A percentile compares a stretch with the other conserved stretches of the same genome.
Conservation (phyloP, 306 rosid genomes). For the Argentina anserina region DNA sequence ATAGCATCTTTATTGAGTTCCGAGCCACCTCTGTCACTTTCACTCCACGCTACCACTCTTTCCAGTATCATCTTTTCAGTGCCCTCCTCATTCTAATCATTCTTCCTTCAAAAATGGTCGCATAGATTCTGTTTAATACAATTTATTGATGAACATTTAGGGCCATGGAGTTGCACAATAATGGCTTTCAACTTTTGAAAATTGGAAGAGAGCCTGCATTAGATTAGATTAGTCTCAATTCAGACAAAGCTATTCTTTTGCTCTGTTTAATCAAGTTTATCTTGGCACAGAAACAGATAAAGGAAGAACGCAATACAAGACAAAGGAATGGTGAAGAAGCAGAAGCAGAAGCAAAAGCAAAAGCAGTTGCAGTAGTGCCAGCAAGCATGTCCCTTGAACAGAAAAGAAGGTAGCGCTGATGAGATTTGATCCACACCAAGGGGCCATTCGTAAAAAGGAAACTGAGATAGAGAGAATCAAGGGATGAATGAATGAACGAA, state of each 20-base stretch:
- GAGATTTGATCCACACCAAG: slow-evolving; percentile 11
- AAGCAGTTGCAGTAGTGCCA: neutral
- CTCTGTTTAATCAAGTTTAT: neutral
- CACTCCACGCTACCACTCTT: slow-evolving; percentile 2
- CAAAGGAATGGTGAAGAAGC: slow-evolving; percentile 11
- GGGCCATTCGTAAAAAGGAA: slow-evolving; percentile 11
- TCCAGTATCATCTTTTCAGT: neutral
- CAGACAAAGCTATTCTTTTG: slow-evolving; percentile 7
- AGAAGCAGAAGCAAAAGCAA: slow-evolving; percentile 19
- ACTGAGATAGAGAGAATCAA: neutral
- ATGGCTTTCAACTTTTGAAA: neutral
- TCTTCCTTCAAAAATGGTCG: neutral
- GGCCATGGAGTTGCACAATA: neutral
- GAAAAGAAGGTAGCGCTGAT: neutral
- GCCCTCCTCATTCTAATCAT: neutral
- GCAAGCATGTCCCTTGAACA: neutral
- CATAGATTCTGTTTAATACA: neutral
- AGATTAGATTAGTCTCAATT: slow-evolving; percentile 1
- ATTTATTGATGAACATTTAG: neutral
- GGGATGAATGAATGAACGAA: neutral
- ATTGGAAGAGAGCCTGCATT: neutral
- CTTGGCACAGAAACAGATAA: neutral
- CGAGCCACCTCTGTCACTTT: slow-evolving; percentile 1
- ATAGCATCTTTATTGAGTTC: slow-evolving; percentile 19
- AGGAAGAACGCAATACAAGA: slow-evolving; percentile 12